Base-by-base conservation (phyloP, 2,329 filamentous ascomycete species). In the Metarhizium album region DNA sequence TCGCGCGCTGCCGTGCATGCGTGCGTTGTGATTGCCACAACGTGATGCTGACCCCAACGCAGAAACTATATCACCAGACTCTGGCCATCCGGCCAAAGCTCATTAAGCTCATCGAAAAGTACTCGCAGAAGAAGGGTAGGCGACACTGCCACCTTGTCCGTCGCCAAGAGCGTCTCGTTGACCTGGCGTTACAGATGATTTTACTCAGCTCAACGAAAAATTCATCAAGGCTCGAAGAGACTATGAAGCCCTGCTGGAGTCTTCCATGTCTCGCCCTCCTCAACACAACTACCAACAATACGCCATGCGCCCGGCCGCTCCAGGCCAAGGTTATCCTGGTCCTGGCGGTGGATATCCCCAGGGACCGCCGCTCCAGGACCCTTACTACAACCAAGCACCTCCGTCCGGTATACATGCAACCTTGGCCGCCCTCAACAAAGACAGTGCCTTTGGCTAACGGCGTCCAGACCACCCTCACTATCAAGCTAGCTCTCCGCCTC, bases 201-300 rank as follows among this genome's bases (percentile, higher is more conserved):
- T 98, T 64, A 96, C 93, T 2, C 91, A 97, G 65, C 74, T 98
- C 55, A 98, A 98, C 63, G 93, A 98, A 68, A 97, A 97, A 71
- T 98, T 98, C 68, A 97, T 98, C 75, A 98, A 98, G 70, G 93
- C 93, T 45, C 84, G 93, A 57, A 82, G 91, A 60, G 93, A 98
- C 69, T 98, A 98, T 66, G 93, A 98, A 70, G 84, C 87, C 29
- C 77, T 98, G n/a, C 75, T 98, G 20, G 93, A 98, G 68, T 86
- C 88, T 18, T 97, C 91, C 51, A 97, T 98, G 91, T 83, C 90
- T 1, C 91, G 96, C 59, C 86, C 90, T n/a, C 82, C 87, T 48
- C 86, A 87, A 62, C 81, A 84, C 45, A 81, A 77, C 57, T 93
- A 91, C 64, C 84, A 86, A 59, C 82, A 87, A 58, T 82, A 82